Conservation (phyloP, 2,329 filamentous ascomycete species). For the Colletotrichum sp. region DNA sequence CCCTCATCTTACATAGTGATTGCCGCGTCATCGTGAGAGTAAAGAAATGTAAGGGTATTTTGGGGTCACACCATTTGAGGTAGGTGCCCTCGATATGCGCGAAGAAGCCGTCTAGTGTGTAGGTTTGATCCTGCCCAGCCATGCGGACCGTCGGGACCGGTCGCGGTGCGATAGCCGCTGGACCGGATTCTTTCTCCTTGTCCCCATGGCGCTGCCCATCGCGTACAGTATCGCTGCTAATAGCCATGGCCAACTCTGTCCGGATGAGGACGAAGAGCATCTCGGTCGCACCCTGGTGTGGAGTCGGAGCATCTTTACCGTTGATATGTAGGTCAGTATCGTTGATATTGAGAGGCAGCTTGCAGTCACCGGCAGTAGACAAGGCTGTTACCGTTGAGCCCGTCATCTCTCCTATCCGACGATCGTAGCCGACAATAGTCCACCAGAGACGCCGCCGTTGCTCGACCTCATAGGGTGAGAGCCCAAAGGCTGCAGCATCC, state of each 20-base stretch:
- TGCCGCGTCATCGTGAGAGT: constrained; percentile 62
- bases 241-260: constrained; percentile 61
- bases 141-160: constrained; percentile 45
- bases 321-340: constrained; percentile 64
- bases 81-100: constrained; percentile 62
- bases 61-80: constrained; percentile 60
- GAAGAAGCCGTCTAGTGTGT: constrained; percentile 58
- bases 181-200: constrained; percentile 27
- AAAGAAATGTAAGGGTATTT: constrained; percentile 64
- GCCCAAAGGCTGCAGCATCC: constrained; percentile 57
- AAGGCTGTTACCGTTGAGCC: constrained; percentile 62
- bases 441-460: constrained; percentile 77
- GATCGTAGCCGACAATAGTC: constrained; percentile 72
- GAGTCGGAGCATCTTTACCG: constrained; percentile 56
- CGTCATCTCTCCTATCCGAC: constrained; percentile 71
- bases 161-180: constrained; percentile 28
- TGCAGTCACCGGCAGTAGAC: constrained; percentile 58
- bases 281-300: constrained; percentile 59
- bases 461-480: constrained; percentile 68
- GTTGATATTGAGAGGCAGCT: constrained; percentile 65
- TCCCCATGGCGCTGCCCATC: constrained; percentile 29
- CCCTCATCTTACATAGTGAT: constrained; percentile 60
- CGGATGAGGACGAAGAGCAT: constrained; percentile 65
- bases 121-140: constrained; percentile 52
- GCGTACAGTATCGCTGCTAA: constrained; percentile 50